Percentiles rank a stretch among this genome's conserved stretches.
Evolutionary conservation across 2,329 filamentous ascomycete species (phyloP).

Genomic region (Orbilia javanica): DNA sequence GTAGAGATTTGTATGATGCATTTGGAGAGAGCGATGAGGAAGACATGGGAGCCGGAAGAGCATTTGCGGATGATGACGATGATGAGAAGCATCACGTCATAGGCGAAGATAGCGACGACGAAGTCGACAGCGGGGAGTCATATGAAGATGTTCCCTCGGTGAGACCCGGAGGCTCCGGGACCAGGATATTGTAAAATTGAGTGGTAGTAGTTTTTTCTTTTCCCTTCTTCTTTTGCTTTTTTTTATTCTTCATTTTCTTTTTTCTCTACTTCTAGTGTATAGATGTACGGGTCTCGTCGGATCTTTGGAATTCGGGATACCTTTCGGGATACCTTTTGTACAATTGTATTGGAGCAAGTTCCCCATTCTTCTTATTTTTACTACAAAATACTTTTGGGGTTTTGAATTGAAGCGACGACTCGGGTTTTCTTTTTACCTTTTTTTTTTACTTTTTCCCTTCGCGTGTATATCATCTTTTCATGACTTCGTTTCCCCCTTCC

Average conservation of each 20-base stretch:
- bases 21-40: constrained; percentile 94
- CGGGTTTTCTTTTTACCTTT: background rate
- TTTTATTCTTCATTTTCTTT: too few relatives aligned
- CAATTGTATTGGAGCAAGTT: background rate
- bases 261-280: constrained; percentile 20
- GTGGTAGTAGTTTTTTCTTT: constrained; percentile 7
- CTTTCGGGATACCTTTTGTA: too few relatives aligned
- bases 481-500: background rate
- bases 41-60: constrained; percentile 65
- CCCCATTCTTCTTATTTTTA: background rate
- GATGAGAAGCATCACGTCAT: constrained; percentile 64
- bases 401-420: background rate
- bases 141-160: constrained; percentile 60
- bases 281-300: constrained; percentile 41
- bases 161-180: constrained; percentile 38
- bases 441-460: background rate
- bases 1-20: constrained; percentile 94
- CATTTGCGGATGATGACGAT: constrained; percentile 66
- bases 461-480: background rate
- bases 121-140: constrained; percentile 59
- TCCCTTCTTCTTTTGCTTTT: background rate
- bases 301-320: constrained; percentile 13
- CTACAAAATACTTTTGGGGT: background rate
- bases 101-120: constrained; percentile 60
- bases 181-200: constrained; percentile 36